phyloP scores from a whole-genome alignment of 306 rosid genomes.

The Bauhinia variegata region DNA sequence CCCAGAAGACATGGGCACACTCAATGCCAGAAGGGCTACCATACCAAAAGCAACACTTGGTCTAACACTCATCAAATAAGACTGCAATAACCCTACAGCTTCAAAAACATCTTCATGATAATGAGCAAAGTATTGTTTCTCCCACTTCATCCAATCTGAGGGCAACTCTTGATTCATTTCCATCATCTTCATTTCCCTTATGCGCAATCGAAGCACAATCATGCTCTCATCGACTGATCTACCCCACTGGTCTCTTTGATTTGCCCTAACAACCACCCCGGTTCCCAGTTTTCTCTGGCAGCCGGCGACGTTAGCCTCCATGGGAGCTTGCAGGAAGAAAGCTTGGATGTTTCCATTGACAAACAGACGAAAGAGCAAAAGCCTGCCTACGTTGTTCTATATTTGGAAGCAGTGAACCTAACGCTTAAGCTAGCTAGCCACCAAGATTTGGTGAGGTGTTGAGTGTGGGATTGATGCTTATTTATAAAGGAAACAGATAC shows the following conservation, averaged over 20 bases:
- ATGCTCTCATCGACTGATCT: constrained; percentile 42
- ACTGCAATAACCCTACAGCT: constrained; percentile 37
- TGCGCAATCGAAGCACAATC: constrained; percentile 37
- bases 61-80: constrained; percentile 30
- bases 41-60: constrained; percentile 35
- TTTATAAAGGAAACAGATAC: not conserved
- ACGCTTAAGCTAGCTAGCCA: no score
- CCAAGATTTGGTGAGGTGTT: no score
- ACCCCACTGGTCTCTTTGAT: not conserved
- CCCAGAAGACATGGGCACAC: constrained; percentile 23
- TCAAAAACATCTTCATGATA: constrained; percentile 32
- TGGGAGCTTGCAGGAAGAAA: not conserved
- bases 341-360: not conserved
- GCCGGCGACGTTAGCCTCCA: not conserved
- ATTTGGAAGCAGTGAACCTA: not conserved
- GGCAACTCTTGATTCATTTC: constrained; percentile 16
- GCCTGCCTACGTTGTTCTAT: not conserved
- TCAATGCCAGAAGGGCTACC: constrained; percentile 8
- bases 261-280: not conserved
- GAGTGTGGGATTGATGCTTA: not conserved
- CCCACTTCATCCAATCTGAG: constrained; percentile 39
- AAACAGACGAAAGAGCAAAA: not conserved
- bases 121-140: constrained; percentile 24
- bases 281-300: not conserved
- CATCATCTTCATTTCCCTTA: constrained; percentile 42